These are phyloP conservation scores for Petasospora fabianii DNA, from an alignment of 1,139 yeast genomes.

Conservation along the genomic window DNA sequence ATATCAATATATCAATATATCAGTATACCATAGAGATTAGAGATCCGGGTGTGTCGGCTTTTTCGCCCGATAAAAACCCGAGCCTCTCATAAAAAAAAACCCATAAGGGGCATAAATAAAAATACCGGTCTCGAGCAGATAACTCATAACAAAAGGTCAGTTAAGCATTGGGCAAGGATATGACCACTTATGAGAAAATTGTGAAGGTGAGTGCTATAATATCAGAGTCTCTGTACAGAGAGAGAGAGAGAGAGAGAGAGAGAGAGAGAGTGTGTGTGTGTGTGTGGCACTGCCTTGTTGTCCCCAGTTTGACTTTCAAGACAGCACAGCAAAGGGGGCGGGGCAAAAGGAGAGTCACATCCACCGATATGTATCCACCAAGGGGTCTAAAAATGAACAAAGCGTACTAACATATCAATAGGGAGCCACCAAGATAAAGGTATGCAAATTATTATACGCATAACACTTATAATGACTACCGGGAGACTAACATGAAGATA, in stretches of 20 bases:
- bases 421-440: constrained; percentile 62
- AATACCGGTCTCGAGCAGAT: no score
- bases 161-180: no score
- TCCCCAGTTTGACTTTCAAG: not conserved
- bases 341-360: no score
- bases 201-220: constrained; percentile 48
- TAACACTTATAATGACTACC: no score
- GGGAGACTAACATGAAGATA: constrained; percentile 10
- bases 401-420: constrained; percentile 13
- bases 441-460: constrained; percentile 12
- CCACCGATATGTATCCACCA: no score
- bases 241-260: no score
- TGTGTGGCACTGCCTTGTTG: not conserved
- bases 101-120: no score
- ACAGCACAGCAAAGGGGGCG: not conserved
- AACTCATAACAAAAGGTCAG: no score
- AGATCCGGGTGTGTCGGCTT: not conserved
- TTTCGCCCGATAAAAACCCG: no score
- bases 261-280: no score
- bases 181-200: constrained; percentile 53
- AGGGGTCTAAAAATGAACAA: not conserved
- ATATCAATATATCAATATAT: not conserved
- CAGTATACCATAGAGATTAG: not conserved
- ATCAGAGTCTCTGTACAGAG: no score
- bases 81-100: no score